A percentile compares a stretch with the other conserved stretches of the same genome.
Evolutionary conservation across 2,329 filamentous ascomycete genomes (phyloP).

Genomic region (Phialocephala subalpina): DNA sequence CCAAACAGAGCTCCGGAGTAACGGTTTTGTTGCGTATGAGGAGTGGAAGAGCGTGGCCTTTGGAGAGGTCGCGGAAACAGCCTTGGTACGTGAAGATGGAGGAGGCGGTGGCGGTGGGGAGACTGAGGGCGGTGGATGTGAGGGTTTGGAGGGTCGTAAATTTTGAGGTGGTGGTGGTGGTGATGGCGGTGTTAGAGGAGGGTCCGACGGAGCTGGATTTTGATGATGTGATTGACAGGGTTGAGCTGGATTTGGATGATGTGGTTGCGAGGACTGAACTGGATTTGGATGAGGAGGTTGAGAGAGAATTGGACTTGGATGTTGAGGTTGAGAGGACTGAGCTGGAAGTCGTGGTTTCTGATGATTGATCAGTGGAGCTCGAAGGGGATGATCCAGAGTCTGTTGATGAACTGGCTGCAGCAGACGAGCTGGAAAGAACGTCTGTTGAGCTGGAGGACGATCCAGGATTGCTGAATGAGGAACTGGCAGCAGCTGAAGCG

Average conservation of each 20-base stretch:
- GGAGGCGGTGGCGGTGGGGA: neutral
- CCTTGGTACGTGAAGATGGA: neutral
- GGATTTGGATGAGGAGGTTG: neutral
- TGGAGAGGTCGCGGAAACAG: conserved; percentile 8
- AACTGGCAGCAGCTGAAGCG: neutral
- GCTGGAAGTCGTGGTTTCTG: neutral
- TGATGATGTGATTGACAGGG: neutral
- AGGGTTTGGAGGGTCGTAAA: neutral
- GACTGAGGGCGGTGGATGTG: neutral
- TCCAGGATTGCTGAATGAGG: neutral
- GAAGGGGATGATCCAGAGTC: neutral
- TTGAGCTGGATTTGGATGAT: neutral
- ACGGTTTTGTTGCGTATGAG: conserved; percentile 5
- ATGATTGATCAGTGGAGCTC: too few species aligned
- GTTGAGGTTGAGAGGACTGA: neutral
- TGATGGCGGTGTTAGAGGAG: neutral
- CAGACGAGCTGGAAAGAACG: too few species aligned
- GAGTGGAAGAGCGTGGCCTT: conserved; percentile 6
- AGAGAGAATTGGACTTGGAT: neutral
- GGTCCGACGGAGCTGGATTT: neutral
- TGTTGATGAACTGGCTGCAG: neutral
- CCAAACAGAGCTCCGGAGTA: conserved; percentile 7
- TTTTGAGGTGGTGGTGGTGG: neutral
- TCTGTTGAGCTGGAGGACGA: neutral
- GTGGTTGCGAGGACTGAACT: neutral